A percentile compares a stretch with the other conserved stretches of the same genome.
Conservation (phyloP, 306 rosid genomes). For the Oemleria cerasiformis region DNA sequence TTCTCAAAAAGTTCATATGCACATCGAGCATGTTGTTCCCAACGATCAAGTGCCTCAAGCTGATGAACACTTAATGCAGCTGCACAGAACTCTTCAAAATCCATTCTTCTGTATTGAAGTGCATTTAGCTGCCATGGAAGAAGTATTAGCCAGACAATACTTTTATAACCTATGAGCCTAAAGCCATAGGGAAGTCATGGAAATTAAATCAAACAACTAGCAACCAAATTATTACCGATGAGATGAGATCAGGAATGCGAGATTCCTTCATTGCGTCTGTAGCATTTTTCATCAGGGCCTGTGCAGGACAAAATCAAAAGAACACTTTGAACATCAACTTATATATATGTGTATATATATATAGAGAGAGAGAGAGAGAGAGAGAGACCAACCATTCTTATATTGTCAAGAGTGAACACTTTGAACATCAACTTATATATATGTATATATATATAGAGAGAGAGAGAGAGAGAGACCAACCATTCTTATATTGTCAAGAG, state of each 20-base stretch:
- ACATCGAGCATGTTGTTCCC: slow-evolving; percentile 97
- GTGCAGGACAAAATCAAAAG: slow-evolving; percentile 28
- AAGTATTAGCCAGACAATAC: slow-evolving; percentile 22
- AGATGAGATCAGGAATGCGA: slow-evolving; percentile 68
- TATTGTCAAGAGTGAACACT: slow-evolving; percentile 50
- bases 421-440: not conserved
- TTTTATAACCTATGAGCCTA: slow-evolving; percentile 15
- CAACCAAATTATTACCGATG: slow-evolving; percentile 51
- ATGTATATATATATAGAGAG: not conserved
- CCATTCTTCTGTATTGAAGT: slow-evolving; percentile 97
- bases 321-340: slow-evolving; percentile 14
- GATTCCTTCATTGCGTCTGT: slow-evolving; percentile 98
- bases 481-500: slow-evolving; percentile 66
- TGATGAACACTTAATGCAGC: slow-evolving; percentile 92
- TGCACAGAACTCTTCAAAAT: slow-evolving; percentile 95
- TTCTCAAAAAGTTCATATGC: slow-evolving; percentile 94
- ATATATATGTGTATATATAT: not conserved
- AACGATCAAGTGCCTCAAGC: slow-evolving; percentile 93
- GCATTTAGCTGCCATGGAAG: slow-evolving; percentile 67
- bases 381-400: slow-evolving; percentile 49
- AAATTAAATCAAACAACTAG: slow-evolving; percentile 6
- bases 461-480: slow-evolving; percentile 34
- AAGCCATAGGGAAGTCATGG: slow-evolving; percentile 15
- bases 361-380: not conserved
- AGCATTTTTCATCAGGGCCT: slow-evolving; percentile 77